A percentile compares a stretch with the other conserved stretches of the same genome.
These are phyloP conservation scores for Exophiala xenobiotica DNA, from an alignment of 2,329 filamentous ascomycete species.

Conservation along the genomic window DNA sequence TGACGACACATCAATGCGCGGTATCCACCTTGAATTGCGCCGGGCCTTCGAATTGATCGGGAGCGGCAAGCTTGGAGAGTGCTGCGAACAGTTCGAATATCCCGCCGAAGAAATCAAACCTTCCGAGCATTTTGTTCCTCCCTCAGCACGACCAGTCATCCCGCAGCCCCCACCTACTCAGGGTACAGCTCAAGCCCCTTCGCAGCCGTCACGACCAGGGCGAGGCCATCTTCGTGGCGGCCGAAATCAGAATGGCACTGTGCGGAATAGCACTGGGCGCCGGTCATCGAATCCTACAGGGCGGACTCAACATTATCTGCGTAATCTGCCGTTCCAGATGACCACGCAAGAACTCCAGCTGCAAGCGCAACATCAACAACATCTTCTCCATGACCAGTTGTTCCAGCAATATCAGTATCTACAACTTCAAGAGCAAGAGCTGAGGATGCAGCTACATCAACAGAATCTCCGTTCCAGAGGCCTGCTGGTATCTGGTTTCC, in stretches of 20 bases:
- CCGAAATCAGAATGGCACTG: conserved; percentile 49
- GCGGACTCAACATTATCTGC: conserved; percentile 38
- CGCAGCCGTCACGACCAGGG: conserved; percentile 45
- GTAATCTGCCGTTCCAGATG: conserved; percentile 39
- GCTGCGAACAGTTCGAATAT: conserved; percentile 84
- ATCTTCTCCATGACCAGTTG: conserved; percentile 49
- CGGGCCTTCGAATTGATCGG: conserved; percentile 82
- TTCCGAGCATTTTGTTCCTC: conserved; percentile 36
- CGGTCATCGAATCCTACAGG: conserved; percentile 59
- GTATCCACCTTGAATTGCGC: conserved; percentile 84
- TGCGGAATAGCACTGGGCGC: conserved; percentile 48
- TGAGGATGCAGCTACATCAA: conserved; percentile 48
- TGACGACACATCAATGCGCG: conserved; percentile 89
- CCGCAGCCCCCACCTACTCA: conserved; percentile 38
- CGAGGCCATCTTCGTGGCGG: conserved; percentile 51
- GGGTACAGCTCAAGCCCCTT: neutral
- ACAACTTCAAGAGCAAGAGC: conserved; percentile 51
- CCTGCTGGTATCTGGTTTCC: conserved; percentile 17
- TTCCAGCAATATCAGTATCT: conserved; percentile 52
- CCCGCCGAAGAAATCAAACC: conserved; percentile 58
- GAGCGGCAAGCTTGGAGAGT: conserved; percentile 74
- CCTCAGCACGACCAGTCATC: conserved; percentile 57
- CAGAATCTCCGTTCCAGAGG: conserved; percentile 38
- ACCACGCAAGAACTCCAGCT: conserved; percentile 40
- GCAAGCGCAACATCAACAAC: conserved; percentile 48